Conservation (phyloP, 2,329 filamentous ascomycete genomes). For the Pseudogymnoascus sp. region DNA sequence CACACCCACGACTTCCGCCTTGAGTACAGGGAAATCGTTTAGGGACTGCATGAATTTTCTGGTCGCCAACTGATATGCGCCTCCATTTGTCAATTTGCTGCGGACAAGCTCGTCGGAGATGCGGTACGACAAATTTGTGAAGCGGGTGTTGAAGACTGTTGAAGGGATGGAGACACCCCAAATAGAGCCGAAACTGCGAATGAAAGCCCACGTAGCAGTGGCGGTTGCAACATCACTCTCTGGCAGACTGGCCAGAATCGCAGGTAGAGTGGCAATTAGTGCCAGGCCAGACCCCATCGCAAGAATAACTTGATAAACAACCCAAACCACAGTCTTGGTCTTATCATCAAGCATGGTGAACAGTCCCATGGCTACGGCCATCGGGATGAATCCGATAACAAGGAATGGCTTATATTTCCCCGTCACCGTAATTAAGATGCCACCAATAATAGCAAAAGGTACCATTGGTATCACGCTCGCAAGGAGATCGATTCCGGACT, state of each 20-base stretch:
- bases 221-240: slow-evolving; percentile 11
- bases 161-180: slow-evolving; percentile 19
- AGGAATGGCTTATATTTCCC: too few relatives aligned
- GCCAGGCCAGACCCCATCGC: slow-evolving; percentile 27
- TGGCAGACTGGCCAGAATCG: slow-evolving; percentile 12
- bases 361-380: slow-evolving; percentile 26
- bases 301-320: slow-evolving; percentile 34
- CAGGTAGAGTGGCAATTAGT: slow-evolving; percentile 9
- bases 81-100: neutral
- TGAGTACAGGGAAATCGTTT: neutral
- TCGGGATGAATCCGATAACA: too few relatives aligned
- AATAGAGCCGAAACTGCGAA: slow-evolving; percentile 13
- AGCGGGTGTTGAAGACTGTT: slow-evolving; percentile 32
- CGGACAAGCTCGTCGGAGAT: neutral
- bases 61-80: neutral
- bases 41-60: too few relatives aligned
- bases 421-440: neutral
- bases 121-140: too few relatives aligned
- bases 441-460: slow-evolving; percentile 25
- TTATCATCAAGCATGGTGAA: slow-evolving; percentile 32
- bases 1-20: neutral
- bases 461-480: too few relatives aligned
- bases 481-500: neutral
- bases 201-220: slow-evolving; percentile 10
- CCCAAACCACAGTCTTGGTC: slow-evolving; percentile 33